Base-by-base conservation (phyloP, 2,329 filamentous ascomycete species). In the Hypoxylon sp. region DNA sequence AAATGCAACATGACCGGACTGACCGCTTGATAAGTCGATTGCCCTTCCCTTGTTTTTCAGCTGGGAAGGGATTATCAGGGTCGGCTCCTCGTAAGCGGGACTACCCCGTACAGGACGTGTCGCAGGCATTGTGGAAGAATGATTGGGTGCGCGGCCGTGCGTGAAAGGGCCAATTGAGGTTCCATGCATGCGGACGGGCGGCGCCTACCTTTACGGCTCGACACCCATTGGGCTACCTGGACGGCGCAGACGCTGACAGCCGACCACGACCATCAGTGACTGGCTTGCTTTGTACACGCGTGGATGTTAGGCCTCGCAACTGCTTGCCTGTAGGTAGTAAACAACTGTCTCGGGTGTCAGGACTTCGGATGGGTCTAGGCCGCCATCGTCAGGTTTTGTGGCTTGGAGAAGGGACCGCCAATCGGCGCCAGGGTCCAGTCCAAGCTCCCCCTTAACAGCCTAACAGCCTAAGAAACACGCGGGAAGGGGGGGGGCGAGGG, bases 321-420 rank as follows among this genome's bases (percentile, higher is more conserved):
- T n/a, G n/a, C n/a, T n/a, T n/a, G n/a, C n/a, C n/a, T n/a, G n/a
- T n/a, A n/a, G n/a, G 5, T 29, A 20, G 37, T 21, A 35, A 43
- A n/a, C n/a, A n/a, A n/a, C n/a, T n/a, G n/a, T n/a, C n/a, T n/a
- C n/a, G n/a, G n/a, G n/a, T 27, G 18, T 31, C 27, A 40, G 21
- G 38, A 54, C 50, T 48, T 26, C 41, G 29, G 29, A 48, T 43
- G 52, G 40, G 38, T 41, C 29, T 40, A 17, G 48, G 37, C 48
- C 33, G 48, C 38, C 48, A 41, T 21, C 43, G n/a, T 55, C 31
- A 52, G 55, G 42, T 42, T 57, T 57, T 60, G 60, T 54, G 56
- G 60, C 56, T 53, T 59, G 48, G 55, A 60, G 59, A 37, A 41
- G 46, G 35, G 3, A 21, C 31, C 53, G 21, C 53, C 57, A 55